These are phyloP conservation scores for Ceratocystis destructans DNA, from an alignment of 2,329 filamentous ascomycete genomes.

Conservation along the genomic window DNA sequence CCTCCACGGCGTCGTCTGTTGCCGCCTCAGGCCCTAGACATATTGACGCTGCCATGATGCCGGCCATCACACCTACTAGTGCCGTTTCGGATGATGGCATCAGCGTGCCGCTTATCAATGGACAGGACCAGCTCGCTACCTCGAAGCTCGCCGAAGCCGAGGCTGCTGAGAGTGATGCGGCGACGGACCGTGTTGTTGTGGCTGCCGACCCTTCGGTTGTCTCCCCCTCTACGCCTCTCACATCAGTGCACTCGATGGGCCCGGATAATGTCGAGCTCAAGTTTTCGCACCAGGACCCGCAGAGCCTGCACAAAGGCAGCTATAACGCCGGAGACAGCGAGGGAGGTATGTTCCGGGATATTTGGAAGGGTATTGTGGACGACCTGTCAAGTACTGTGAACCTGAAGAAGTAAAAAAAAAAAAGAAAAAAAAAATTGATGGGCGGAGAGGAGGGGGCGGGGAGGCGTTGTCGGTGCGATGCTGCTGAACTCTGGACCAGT, in stretches of 20 bases:
- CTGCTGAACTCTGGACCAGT: background rate
- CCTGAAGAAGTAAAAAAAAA: background rate
- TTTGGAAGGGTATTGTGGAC: slow-evolving; percentile 45
- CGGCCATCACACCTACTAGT: slow-evolving; percentile 29
- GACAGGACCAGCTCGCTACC: slow-evolving; percentile 37
- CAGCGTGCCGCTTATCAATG: slow-evolving; percentile 44
- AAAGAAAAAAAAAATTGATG: too few species aligned
- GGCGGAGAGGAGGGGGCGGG: too few species aligned
- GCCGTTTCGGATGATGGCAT: slow-evolving; percentile 27
- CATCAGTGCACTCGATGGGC: slow-evolving; percentile 44
- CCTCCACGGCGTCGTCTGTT: slow-evolving; percentile 29
- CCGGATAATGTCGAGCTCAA: slow-evolving; percentile 43
- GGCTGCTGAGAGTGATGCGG: slow-evolving; percentile 24
- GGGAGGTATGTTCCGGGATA: slow-evolving; percentile 37
- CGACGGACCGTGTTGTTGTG: slow-evolving; percentile 38
- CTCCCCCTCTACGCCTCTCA: slow-evolving; percentile 37
- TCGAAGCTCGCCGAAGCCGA: slow-evolving; percentile 33
- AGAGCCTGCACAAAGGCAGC: slow-evolving; percentile 24
- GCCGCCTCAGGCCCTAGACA: slow-evolving; percentile 26
- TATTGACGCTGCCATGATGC: slow-evolving; percentile 43
- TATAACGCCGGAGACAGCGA: slow-evolving; percentile 19
- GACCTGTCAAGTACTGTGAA: slow-evolving; percentile 27
- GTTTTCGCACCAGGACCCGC: slow-evolving; percentile 31
- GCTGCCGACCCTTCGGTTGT: slow-evolving; percentile 43
- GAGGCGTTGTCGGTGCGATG: background rate